phyloP scores from a whole-genome alignment of 805 yeast genomes.

The Pichia pseudocactophila region DNA sequence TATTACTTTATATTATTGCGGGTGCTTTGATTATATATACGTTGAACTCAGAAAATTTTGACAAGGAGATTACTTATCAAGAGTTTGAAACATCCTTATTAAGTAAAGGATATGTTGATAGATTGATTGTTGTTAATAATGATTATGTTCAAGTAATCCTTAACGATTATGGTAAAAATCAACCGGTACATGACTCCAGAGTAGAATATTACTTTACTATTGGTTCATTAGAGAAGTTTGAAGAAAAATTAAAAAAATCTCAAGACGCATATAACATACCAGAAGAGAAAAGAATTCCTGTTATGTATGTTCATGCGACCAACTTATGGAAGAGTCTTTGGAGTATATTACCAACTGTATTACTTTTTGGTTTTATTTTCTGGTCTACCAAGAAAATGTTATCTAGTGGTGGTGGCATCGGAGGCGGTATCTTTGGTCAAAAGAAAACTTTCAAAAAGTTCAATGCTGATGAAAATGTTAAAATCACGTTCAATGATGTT shows the following conservation, averaged over 20 bases:
- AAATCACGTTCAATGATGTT: conserved; percentile 76
- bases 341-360: conserved; percentile 71
- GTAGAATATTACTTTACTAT: conserved; percentile 55
- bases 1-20: conserved; percentile 17
- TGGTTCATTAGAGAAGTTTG: conserved; percentile 80
- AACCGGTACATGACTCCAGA: conserved; percentile 21
- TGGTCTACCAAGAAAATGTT: conserved; percentile 52
- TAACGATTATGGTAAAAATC: conserved; percentile 32
- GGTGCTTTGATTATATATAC: conserved; percentile 16
- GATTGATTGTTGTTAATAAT: conserved; percentile 64
- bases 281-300: conserved; percentile 64
- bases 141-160: conserved; percentile 63
- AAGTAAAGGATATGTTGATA: conserved; percentile 69
- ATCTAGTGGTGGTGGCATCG: conserved; percentile 46
- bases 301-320: conserved; percentile 61
- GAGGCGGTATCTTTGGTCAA: conserved; percentile 55
- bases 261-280: conserved; percentile 67
- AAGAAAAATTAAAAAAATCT: conserved; percentile 65
- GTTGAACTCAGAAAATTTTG: conserved; percentile 17
- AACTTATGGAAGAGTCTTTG: conserved; percentile 53
- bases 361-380: conserved; percentile 71
- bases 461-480: conserved; percentile 76
- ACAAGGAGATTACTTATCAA: conserved; percentile 39
- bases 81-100: conserved; percentile 76
- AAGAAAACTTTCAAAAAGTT: conserved; percentile 75